Percentiles rank a stretch among this genome's conserved stretches.
These are phyloP conservation scores for Rhodotorula kratochvilovae DNA, from an alignment of 768 basidiomycete species.

Conservation along the genomic window DNA sequence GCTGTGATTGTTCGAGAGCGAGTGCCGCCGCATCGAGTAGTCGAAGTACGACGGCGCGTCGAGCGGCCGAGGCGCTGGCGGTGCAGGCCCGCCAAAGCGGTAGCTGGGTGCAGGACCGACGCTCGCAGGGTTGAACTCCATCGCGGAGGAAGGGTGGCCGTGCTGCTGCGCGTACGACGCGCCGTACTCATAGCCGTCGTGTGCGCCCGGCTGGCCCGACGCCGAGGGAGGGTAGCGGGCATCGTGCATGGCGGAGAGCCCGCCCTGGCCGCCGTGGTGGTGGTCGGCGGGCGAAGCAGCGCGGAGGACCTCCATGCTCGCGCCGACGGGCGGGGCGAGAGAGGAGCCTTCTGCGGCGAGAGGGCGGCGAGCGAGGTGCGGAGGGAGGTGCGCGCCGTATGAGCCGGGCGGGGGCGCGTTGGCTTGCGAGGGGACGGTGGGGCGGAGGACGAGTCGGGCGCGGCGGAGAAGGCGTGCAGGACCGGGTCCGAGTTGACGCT, in stretches of 20 bases:
- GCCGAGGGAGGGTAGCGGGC: background rate
- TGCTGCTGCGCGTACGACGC: background rate
- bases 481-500: slow-evolving; percentile 36
- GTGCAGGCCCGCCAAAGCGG: slow-evolving; percentile 25
- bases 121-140: background rate
- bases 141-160: background rate
- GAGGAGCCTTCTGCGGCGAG: background rate
- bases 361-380: background rate
- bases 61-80: slow-evolving; percentile 31
- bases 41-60: slow-evolving; percentile 58
- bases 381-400: background rate
- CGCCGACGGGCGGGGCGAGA: no score
- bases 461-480: slow-evolving; percentile 35
- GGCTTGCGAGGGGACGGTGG: no score
- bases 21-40: slow-evolving; percentile 67
- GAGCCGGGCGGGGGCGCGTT: background rate
- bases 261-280: background rate
- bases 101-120: slow-evolving; percentile 12
- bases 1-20: slow-evolving; percentile 55
- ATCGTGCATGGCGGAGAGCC: background rate
- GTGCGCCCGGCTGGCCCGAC: background rate
- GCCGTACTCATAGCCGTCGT: slow-evolving; percentile 6
- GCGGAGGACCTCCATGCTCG: background rate
- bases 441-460: background rate
- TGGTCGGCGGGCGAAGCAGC: background rate